Base-by-base conservation (phyloP, 2,329 filamentous ascomycete species). In the Botrytis elliptica region DNA sequence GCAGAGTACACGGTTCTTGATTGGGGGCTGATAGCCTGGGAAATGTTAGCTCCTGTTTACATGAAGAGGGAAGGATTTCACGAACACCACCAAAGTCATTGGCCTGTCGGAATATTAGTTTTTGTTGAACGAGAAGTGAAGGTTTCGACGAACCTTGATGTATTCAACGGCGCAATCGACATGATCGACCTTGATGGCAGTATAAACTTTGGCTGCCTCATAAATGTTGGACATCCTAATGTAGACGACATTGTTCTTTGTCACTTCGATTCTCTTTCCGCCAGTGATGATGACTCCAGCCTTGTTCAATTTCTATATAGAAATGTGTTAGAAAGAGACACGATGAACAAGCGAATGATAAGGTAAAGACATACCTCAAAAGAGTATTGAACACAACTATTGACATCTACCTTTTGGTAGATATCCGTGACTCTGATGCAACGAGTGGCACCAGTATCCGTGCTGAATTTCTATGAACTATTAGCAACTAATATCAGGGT, bases 1-100 rank as follows among this genome's bases (percentile, higher is more conserved):
- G 85, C 81, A 29, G 85, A 84, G 55, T 74, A 75, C 18, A 40
- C 36, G 74, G 70, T 40, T 77, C 76, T 71, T 16, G 42, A 69
- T 44, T 72, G 42, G 69, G 70, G 52, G 79, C 78, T 20, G 75
- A 77, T 16, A 80, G 80, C 36, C 79, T 79, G 49, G 82, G 29
- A 73, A 81, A 83, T 63, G 36, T 65, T 36, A 55, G 68, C 25
- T 73, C 64, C 44, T 44, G 14, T 46, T 38, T 46, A 5, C 36
- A 9, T 38, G 22, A 49, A 8, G 40, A 29, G 22, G 20, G 40
- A 36, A 70, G 40, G n/a, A n/a, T 44, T 57, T 20, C 12, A 60
- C 68, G 62, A 73, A 78, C 79, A 72, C 71, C 67, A 14, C 49
- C 74, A 68, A 76, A 77, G 25, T 66, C 73, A 65, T 63, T 71